These are phyloP conservation scores for Boletus tomentosulus DNA, from an alignment of 768 basidiomycete genomes.

Conservation along the genomic window DNA sequence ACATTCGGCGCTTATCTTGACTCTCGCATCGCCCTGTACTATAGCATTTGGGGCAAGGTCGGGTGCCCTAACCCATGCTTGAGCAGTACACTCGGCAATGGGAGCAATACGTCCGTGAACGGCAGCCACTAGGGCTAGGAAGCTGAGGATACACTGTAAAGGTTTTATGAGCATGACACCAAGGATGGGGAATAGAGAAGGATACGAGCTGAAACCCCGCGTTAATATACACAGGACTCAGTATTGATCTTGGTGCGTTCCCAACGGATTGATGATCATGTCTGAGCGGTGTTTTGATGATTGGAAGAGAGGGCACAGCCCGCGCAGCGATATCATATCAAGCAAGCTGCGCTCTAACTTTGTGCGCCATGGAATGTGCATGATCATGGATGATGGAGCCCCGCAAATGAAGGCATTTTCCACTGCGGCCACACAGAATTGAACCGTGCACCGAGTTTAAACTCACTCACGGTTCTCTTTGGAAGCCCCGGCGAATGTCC, in stretches of 20 bases:
- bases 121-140: conserved; percentile 1
- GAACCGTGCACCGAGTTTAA: too few relatives aligned
- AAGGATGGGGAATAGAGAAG: not conserved
- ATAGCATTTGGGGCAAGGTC: conserved; percentile 13
- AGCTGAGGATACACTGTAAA: not conserved
- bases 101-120: not conserved
- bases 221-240: not conserved
- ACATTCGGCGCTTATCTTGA: conserved; percentile 14
- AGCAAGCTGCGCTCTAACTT: too few relatives aligned
- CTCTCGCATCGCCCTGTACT: conserved; percentile 10
- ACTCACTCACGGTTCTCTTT: too few relatives aligned
- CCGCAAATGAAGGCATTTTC: too few relatives aligned
- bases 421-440: too few relatives aligned
- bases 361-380: too few relatives aligned
- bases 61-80: conserved; percentile 18
- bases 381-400: too few relatives aligned
- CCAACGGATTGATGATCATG: too few relatives aligned
- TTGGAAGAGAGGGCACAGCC: too few relatives aligned
- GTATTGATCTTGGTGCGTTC: too few relatives aligned
- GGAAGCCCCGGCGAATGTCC: too few relatives aligned
- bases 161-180: not conserved
- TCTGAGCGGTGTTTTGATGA: too few relatives aligned
- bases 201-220: not conserved
- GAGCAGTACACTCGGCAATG: not conserved
- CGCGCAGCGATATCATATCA: not conserved